A percentile compares a stretch with the other conserved stretches of the same genome.
These are phyloP conservation scores for Plasmodium coatneyi DNA, from an alignment of 169 alveolate genomes.

Conservation along the genomic window DNA sequence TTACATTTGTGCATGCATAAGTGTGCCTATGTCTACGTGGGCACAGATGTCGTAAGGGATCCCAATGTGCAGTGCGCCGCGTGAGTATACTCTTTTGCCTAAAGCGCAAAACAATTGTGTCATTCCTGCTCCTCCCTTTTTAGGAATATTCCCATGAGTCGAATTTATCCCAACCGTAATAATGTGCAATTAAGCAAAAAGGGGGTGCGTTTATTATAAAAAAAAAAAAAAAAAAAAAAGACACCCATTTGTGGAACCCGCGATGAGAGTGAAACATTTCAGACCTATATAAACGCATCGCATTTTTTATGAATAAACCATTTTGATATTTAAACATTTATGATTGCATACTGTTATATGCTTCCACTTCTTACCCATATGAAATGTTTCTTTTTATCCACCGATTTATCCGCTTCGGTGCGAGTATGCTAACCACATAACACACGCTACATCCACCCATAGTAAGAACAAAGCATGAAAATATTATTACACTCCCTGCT, in stretches of 20 bases:
- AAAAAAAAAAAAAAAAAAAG: constrained; percentile 35
- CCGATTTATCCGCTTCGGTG: background rate
- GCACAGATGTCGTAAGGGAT: background rate
- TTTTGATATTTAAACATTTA: background rate
- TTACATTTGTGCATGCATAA: background rate
- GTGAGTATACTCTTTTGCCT: background rate
- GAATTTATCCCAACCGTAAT: background rate
- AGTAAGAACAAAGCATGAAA: background rate
- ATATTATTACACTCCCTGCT: background rate
- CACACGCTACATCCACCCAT: background rate
- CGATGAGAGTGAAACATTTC: background rate
- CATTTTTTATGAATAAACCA: background rate
- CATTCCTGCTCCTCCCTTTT: background rate
- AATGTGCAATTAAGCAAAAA: background rate
- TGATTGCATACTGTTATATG: background rate
- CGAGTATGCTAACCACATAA: background rate
- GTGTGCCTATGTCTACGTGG: background rate
- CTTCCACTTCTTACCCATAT: background rate
- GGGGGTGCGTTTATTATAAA: background rate
- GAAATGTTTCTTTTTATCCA: background rate
- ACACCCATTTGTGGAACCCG: background rate
- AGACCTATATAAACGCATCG: background rate
- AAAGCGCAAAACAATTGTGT: background rate
- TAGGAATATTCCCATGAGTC: background rate
- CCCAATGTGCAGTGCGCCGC: background rate